A percentile compares a stretch with the other conserved stretches of the same genome.
Evolutionary conservation across 2,329 filamentous ascomycete species (phyloP).

Genomic region (Zasmidium citrigriseum): DNA sequence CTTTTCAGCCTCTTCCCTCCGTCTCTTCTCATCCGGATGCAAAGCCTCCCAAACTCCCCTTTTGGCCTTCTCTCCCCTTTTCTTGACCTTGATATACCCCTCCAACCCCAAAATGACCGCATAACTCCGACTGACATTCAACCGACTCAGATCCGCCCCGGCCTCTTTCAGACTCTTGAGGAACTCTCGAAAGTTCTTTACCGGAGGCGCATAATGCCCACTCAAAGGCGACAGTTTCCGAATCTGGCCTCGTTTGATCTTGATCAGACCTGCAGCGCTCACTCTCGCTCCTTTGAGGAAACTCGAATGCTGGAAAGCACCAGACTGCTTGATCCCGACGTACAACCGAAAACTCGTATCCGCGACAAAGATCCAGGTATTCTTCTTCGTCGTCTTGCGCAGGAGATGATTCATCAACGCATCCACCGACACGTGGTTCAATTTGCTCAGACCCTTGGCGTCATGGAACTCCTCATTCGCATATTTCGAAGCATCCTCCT

Average conservation of each 20-base stretch:
- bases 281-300: conserved; percentile 84
- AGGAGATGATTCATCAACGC: conserved; percentile 78
- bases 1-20: conserved; percentile 48
- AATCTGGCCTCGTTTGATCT: conserved; percentile 79
- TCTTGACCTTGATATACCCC: conserved; percentile 70
- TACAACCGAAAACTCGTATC: conserved; percentile 85
- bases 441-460: conserved; percentile 60
- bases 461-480: conserved; percentile 64
- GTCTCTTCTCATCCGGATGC: conserved; percentile 59
- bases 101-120: conserved; percentile 81
- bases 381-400: conserved; percentile 76
- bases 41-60: conserved; percentile 61
- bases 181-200: conserved; percentile 80
- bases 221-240: conserved; percentile 66
- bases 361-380: conserved; percentile 92
- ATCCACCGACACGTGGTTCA: conserved; percentile 68
- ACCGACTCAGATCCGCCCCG: conserved; percentile 75
- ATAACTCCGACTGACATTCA: conserved; percentile 80
- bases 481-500: conserved; percentile 65
- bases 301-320: conserved; percentile 87
- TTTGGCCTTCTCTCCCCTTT: conserved; percentile 61
- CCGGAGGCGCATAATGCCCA: conserved; percentile 83
- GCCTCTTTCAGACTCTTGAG: conserved; percentile 70
- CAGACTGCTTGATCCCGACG: conserved; percentile 85
- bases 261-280: conserved; percentile 79